Percentiles rank a stretch among this genome's conserved stretches.
Conservation (phyloP, 1,284 basidiomycete species). For the Volvariella volvacea region DNA sequence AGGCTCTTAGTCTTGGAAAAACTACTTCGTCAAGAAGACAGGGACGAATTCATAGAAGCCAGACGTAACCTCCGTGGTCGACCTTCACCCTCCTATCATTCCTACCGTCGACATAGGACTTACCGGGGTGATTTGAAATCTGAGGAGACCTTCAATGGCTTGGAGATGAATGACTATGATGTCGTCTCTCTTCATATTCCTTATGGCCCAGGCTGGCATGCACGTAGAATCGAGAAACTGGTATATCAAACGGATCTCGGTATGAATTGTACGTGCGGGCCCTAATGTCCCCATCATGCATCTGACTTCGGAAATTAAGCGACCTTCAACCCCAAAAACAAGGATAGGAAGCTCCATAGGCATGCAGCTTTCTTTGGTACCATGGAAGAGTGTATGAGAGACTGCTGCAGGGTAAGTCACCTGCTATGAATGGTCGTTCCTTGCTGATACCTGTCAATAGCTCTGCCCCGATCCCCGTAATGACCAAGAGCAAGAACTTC, state of each 20-base stretch:
- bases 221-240: constrained; percentile 48
- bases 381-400: constrained; percentile 46
- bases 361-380: constrained; percentile 58
- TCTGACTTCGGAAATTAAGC: constrained; percentile 24
- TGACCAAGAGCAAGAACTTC: constrained; percentile 43
- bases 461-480: constrained; percentile 43
- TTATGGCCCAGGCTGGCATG: constrained; percentile 57
- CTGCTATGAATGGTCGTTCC: constrained; percentile 1
- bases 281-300: neutral
- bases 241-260: constrained; percentile 45
- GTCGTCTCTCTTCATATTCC: constrained; percentile 50
- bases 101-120: constrained; percentile 22
- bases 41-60: constrained; percentile 35
- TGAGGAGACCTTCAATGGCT: constrained; percentile 28
- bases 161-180: constrained; percentile 57
- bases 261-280: constrained; percentile 43
- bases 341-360: constrained; percentile 47
- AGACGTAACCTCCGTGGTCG: constrained; percentile 43
- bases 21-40: constrained; percentile 33
- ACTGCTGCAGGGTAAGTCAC: constrained; percentile 46
- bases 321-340: constrained; percentile 55
- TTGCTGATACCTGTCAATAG: constrained; percentile 22
- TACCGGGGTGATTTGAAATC: constrained; percentile 49
- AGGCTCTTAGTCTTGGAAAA: constrained; percentile 54
- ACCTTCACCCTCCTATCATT: constrained; percentile 23